Evolutionary conservation across 768 basidiomycete species (phyloP), one percentile per base, ranked within the genome.

Genomic region (Udeniomyces megalosporus): DNA sequence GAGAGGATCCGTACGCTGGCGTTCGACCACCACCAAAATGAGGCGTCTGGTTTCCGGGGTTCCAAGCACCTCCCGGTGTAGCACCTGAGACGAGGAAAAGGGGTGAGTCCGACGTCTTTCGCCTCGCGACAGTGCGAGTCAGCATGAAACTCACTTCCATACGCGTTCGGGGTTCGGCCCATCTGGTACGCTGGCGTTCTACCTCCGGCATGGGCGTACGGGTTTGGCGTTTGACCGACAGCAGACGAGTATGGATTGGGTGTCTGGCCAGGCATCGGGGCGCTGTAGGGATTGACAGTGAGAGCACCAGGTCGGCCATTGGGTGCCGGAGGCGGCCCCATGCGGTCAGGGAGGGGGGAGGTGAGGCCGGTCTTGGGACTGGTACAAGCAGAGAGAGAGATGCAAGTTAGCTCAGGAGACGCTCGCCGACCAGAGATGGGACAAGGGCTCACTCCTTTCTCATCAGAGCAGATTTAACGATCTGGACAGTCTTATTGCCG

Each of bases 401-500:
- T 4, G 15, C 38, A 20, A 46, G 35, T 26, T 14, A 8, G 24
- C 3, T 20, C 17, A 17, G 46, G 15, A 2, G 22, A 1, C 31
- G 12, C n/a, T 22, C 22, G 31, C 8, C 4, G 11, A 32, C 17
- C 2, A 47, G 22, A n/a, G 48, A 51, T 14, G 26, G 17, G 3
- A 49, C 24, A 28, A 32, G 17, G 26, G 32, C 86, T 70, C 70
- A 88, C 88, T 81, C 72, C 74, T 84, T 79, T 60, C 83, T 79
- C 66, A 81, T 79, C 22, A 93, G 73, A 70, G 86, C 88, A 49
- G 80, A 79, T 70, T 90, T 88, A 52, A 86, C 85, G 61, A 96
- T 83, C 44, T 84, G 84, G 62, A 99, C 83, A 24, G 91, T 78
- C 73, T 88, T 91, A 74, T 91, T 92, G 44, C 84, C 85, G 15